phyloP scores from a whole-genome alignment of 2,329 filamentous ascomycete genomes.

The Verticillium dahliae region DNA sequence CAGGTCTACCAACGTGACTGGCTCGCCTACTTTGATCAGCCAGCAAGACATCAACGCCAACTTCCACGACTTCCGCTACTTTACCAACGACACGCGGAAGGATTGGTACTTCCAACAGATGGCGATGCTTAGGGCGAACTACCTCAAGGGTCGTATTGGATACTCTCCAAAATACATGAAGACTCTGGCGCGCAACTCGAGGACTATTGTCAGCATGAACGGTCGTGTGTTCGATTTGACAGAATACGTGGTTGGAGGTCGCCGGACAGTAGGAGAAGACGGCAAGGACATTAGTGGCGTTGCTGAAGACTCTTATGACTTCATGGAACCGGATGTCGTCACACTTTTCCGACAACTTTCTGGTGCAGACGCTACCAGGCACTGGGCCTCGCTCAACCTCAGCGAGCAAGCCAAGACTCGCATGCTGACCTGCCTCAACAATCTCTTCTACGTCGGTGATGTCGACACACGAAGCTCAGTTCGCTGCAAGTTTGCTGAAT shows the following conservation, averaged over 20 bases:
- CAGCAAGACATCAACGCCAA: conserved; percentile 63
- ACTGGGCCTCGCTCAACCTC: conserved; percentile 68
- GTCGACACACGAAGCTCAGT: conserved; percentile 85
- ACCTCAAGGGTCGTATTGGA: conserved; percentile 80
- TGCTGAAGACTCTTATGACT: conserved; percentile 63
- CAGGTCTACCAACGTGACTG: conserved; percentile 67
- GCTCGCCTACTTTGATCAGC: conserved; percentile 58
- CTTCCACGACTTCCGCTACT: conserved; percentile 91
- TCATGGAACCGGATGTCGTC: conserved; percentile 73
- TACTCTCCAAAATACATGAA: conserved; percentile 74
- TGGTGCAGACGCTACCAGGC: conserved; percentile 75
- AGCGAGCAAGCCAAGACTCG: conserved; percentile 47
- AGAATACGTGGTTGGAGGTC: conserved; percentile 71
- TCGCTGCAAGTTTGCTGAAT: conserved; percentile 80
- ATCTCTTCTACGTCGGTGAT: conserved; percentile 89
- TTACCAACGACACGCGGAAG: conserved; percentile 71
- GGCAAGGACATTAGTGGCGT: conserved; percentile 43
- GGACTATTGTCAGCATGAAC: conserved; percentile 71
- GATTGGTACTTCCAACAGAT: conserved; percentile 95
- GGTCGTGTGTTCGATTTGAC: conserved; percentile 84
- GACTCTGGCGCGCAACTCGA: conserved; percentile 56
- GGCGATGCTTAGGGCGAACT: conserved; percentile 67
- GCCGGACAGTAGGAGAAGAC: conserved; percentile 50
- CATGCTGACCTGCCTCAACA: conserved; percentile 82
- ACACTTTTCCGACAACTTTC: conserved; percentile 69